phyloP scores from a whole-genome alignment of 2,329 filamentous ascomycete species.

The Ophiostoma himal-ulmi region DNA sequence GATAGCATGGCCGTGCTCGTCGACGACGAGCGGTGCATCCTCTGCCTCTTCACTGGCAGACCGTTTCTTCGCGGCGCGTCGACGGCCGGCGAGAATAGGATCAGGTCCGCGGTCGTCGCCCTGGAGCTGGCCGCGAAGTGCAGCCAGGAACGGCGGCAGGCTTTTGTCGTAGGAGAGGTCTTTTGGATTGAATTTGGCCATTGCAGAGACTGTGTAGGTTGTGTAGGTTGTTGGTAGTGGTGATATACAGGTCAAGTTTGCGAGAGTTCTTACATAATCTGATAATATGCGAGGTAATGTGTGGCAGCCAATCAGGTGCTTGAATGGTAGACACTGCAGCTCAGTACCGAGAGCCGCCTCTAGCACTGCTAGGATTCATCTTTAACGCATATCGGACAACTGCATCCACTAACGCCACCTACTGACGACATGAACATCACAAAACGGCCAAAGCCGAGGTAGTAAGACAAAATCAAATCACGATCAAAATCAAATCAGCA shows the following conservation, averaged over 20 bases:
- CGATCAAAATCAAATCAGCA: background rate
- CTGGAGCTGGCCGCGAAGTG: constrained; percentile 47
- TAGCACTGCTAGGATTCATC: background rate
- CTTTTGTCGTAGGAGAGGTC: constrained; percentile 60
- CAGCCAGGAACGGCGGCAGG: constrained; percentile 56
- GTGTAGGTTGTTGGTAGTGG: background rate
- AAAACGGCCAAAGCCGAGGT: no score
- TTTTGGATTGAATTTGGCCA: constrained; percentile 60
- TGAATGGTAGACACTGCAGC: background rate
- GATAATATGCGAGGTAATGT: background rate
- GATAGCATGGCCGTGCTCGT: constrained; percentile 64
- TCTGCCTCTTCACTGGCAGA: constrained; percentile 66
- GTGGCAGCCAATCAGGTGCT: background rate
- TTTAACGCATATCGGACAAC: background rate
- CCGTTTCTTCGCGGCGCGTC: constrained; percentile 48
- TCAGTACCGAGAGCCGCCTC: background rate
- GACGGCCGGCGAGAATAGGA: constrained; percentile 45
- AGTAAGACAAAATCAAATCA: background rate
- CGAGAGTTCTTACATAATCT: background rate
- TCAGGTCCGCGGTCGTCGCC: constrained; percentile 47
- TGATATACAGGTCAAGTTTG: background rate
- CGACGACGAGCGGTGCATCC: constrained; percentile 67
- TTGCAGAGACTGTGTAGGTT: background rate
- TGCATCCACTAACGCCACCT: background rate
- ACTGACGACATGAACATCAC: background rate